These are phyloP conservation scores for Nephelium lappaceum DNA, from an alignment of 345 rosid species.

Conservation along the genomic window DNA sequence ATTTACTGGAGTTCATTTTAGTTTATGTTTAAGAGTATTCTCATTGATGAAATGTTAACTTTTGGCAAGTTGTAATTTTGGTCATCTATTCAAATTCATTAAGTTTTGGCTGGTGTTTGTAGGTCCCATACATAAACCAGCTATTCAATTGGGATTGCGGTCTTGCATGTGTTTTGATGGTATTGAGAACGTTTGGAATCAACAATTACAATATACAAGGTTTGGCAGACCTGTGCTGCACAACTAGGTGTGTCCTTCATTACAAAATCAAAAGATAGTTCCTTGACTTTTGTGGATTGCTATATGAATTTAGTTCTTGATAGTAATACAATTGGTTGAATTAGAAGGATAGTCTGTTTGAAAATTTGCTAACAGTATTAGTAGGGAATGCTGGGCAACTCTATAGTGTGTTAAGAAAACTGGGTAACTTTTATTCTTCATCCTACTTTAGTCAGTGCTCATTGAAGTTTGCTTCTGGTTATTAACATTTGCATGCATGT, in stretches of 20 bases:
- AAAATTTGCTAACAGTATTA: neutral
- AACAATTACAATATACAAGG: conserved; percentile 50
- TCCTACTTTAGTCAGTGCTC: neutral
- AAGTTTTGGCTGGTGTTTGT: conserved; percentile 22
- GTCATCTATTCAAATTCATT: neutral
- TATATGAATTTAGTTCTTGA: conserved; percentile 2
- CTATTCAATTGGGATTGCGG: conserved; percentile 94
- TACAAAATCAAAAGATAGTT: neutral
- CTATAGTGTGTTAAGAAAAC: neutral
- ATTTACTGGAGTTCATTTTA: neutral
- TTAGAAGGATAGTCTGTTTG: conserved; percentile 4
- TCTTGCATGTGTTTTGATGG: conserved; percentile 90
- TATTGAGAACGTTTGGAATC: conserved; percentile 72
- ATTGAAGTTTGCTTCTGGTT: neutral
- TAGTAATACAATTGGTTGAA: neutral
- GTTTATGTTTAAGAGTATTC: neutral
- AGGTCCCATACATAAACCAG: conserved; percentile 89
- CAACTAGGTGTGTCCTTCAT: conserved; percentile 61
- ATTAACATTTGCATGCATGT: neutral
- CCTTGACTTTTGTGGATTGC: neutral
- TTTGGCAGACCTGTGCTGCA: conserved; percentile 70
- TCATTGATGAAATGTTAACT: neutral
- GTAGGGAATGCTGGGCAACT: neutral
- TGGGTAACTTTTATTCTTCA: neutral
- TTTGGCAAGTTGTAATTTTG: neutral